phyloP scores from a whole-genome alignment of 1,284 basidiomycete species.

The Cryptococcus depauperatus region DNA sequence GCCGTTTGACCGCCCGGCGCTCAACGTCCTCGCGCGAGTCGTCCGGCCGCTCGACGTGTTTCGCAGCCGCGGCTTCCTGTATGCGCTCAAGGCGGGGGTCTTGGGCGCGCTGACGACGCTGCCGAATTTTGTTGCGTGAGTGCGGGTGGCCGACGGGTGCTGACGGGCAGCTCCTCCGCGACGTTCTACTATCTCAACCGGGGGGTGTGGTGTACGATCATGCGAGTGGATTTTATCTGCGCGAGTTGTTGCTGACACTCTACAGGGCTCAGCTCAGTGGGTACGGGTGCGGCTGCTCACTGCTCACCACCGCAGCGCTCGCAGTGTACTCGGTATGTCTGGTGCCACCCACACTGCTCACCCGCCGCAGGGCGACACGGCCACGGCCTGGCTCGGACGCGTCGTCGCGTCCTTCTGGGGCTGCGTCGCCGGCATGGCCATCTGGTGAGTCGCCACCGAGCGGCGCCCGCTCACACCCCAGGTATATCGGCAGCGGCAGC shows the following conservation, averaged over 20 bases:
- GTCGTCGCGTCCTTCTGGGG: constrained; percentile 63
- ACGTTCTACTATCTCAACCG: constrained; percentile 41
- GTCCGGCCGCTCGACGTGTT: constrained; percentile 26
- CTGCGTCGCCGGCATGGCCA: constrained; percentile 55
- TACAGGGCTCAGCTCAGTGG: constrained; percentile 31
- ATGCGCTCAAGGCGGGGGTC: constrained; percentile 68
- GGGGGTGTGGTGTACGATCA: constrained; percentile 38
- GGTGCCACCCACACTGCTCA: too few species aligned
- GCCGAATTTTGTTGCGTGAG: constrained; percentile 33
- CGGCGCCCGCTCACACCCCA: constrained; percentile 26
- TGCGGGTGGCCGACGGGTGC: not conserved
- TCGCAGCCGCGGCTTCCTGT: constrained; percentile 49
- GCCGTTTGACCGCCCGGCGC: constrained; percentile 30
- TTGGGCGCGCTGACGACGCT: constrained; percentile 51
- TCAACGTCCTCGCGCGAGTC: constrained; percentile 33
- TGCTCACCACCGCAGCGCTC: constrained; percentile 12
- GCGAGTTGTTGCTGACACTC: not conserved
- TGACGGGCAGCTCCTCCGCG: constrained; percentile 20
- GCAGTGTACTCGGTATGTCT: constrained; percentile 25
- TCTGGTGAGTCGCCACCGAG: constrained; percentile 46
- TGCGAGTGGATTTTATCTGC: constrained; percentile 14
- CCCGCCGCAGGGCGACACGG: constrained; percentile 59
- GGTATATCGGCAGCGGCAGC: constrained; percentile 64
- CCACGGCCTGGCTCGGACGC: constrained; percentile 58
- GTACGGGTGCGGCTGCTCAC: constrained; percentile 1